Evolutionary conservation across 305 asterid species (phyloP).

Genomic region (Fraxinus angustifolia): DNA sequence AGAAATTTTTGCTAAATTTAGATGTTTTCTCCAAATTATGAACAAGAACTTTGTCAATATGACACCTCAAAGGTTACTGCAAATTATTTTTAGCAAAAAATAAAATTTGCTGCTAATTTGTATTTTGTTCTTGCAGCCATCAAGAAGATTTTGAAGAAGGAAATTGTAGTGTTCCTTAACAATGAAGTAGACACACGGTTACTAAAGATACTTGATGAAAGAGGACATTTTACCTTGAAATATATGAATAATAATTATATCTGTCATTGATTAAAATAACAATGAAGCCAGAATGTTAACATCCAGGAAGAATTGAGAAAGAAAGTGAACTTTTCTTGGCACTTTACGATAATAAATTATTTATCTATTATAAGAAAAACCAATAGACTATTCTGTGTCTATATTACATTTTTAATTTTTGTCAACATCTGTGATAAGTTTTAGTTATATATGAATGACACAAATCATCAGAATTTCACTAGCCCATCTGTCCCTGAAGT

Average conservation of each 20-base stretch:
- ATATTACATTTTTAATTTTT: constrained; percentile 19
- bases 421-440: constrained; percentile 26
- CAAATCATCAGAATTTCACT: constrained; percentile 6
- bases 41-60: neutral
- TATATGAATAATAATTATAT: constrained; percentile 14
- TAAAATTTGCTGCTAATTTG: neutral
- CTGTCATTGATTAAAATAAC: neutral
- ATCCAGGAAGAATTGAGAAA: constrained; percentile 43
- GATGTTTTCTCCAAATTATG: neutral
- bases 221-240: constrained; percentile 12
- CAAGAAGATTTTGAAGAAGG: neutral
- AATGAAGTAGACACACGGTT: constrained; percentile 24
- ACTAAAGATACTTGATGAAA: constrained; percentile 19
- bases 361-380: constrained; percentile 18
- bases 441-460: constrained; percentile 14
- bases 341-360: constrained; percentile 27
- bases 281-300: constrained; percentile 12
- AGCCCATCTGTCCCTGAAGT: constrained; percentile 16
- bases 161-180: constrained; percentile 1
- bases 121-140: neutral
- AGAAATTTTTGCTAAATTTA: neutral
- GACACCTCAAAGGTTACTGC: neutral
- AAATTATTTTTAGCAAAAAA: neutral
- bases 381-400: constrained; percentile 32
- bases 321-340: constrained; percentile 34